phyloP scores from a whole-genome alignment of 1,284 basidiomycete genomes.

The Lentinus polychrous region DNA sequence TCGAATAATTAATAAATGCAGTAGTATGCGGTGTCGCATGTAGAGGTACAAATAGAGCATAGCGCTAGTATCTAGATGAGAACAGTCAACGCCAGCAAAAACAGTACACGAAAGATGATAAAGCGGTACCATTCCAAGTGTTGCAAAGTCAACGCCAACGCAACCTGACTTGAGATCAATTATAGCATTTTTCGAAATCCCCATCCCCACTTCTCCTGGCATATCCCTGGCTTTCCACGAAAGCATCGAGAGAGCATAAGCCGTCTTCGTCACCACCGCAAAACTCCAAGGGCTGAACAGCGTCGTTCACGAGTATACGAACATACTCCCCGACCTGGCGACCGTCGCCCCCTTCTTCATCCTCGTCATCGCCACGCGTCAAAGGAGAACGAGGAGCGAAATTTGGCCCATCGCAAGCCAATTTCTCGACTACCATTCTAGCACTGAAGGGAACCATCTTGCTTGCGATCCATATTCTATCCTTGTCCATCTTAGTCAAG shows the following conservation, averaged over 20 bases:
- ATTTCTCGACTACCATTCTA: constrained; percentile 56
- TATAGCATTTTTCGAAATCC: constrained; percentile 56
- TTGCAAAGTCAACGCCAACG: too few relatives aligned
- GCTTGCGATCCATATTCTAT: constrained; percentile 49
- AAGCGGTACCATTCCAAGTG: too few relatives aligned
- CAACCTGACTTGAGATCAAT: too few relatives aligned
- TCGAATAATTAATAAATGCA: too few relatives aligned
- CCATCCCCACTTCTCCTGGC: constrained; percentile 57
- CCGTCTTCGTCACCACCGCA: constrained; percentile 47
- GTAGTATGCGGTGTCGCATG: too few relatives aligned
- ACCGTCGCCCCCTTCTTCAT: constrained; percentile 1
- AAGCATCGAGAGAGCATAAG: constrained; percentile 58
- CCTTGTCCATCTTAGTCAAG: constrained; percentile 30
- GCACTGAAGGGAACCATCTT: constrained; percentile 58
- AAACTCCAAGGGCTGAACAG: constrained; percentile 54
- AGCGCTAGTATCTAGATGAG: too few relatives aligned
- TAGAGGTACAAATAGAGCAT: too few relatives aligned
- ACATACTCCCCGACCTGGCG: constrained; percentile 36
- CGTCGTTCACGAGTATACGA: constrained; percentile 63
- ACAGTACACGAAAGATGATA: too few relatives aligned
- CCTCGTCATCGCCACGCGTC: neutral
- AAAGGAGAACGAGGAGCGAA: neutral
- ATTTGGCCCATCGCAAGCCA: constrained; percentile 32
- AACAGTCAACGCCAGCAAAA: too few relatives aligned
- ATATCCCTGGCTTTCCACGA: constrained; percentile 67